A percentile compares a stretch with the other conserved stretches of the same genome.
phyloP scores from a whole-genome alignment of 257 asterid genomes.

The Ligustrum vulgare region DNA sequence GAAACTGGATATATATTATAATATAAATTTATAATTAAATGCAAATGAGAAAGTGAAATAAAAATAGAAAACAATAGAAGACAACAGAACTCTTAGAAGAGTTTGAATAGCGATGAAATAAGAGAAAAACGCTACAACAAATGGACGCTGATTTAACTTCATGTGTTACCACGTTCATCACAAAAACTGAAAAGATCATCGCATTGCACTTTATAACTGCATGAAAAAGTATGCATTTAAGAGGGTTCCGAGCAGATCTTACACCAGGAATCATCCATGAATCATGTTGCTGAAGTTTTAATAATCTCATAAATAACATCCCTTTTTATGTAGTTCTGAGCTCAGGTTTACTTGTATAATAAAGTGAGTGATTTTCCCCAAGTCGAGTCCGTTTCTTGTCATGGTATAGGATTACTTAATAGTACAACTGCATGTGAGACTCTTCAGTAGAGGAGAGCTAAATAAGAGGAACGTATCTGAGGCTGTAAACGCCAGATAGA shows the following conservation, averaged over 20 bases:
- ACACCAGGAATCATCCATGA: neutral
- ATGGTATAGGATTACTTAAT: neutral
- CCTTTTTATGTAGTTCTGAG: neutral
- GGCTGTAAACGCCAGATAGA: slow-evolving; percentile 4
- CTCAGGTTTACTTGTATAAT: neutral
- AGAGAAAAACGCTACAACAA: no score
- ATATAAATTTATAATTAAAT: no score
- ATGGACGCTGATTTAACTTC: neutral
- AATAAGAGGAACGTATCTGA: neutral
- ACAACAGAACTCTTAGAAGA: no score
- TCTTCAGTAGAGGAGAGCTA: neutral
- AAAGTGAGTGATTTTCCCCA: neutral
- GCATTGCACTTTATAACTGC: neutral
- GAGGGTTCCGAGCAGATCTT: no score
- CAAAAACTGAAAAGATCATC: neutral
- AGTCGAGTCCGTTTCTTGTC: neutral
- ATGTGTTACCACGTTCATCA: no score
- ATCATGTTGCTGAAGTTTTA: neutral
- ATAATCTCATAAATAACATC: neutral
- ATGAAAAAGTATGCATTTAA: neutral
- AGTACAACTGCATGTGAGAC: neutral
- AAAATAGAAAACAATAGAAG: no score
- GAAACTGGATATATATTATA: no score
- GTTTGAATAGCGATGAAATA: no score
- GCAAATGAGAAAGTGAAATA: no score